These are phyloP conservation scores for Aaosphaeria pasadenensis DNA, from an alignment of 2,329 filamentous ascomycete species.

Conservation along the genomic window DNA sequence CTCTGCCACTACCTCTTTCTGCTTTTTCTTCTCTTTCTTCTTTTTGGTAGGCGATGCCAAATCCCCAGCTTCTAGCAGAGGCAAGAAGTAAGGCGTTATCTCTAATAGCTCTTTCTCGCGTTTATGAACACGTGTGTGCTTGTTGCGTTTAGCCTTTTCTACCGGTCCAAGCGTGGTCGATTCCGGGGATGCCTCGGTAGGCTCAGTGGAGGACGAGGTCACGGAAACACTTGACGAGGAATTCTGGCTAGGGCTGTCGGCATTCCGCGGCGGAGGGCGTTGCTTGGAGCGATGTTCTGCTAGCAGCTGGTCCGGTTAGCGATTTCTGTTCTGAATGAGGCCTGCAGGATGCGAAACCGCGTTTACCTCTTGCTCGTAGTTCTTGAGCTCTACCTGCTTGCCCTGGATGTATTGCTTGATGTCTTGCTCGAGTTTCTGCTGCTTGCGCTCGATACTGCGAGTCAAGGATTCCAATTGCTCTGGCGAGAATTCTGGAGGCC, in stretches of 20 bases:
- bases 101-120: slow-evolving; percentile 37
- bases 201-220: slow-evolving; percentile 1
- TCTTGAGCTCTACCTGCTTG: slow-evolving; percentile 32
- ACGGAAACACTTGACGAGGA: not conserved
- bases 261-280: slow-evolving; percentile 9
- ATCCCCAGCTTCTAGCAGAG: slow-evolving; percentile 32
- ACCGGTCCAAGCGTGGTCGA: slow-evolving; percentile 12
- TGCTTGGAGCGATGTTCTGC: slow-evolving; percentile 29
- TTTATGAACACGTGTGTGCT: slow-evolving; percentile 36
- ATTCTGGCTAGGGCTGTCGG: not conserved
- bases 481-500: slow-evolving; percentile 27
- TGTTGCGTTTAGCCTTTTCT: slow-evolving; percentile 29
- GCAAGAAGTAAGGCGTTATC: slow-evolving; percentile 35
- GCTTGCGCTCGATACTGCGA: slow-evolving; percentile 31
- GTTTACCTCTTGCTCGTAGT: slow-evolving; percentile 30
- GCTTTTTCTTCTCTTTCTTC: slow-evolving; percentile 18
- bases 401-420: slow-evolving; percentile 30
- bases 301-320: slow-evolving; percentile 33
- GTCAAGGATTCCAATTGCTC: slow-evolving; percentile 31
- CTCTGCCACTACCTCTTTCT: slow-evolving; percentile 11
- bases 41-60: slow-evolving; percentile 16
- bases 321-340: slow-evolving; percentile 7
- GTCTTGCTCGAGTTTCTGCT: slow-evolving; percentile 35
- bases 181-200: slow-evolving; percentile 7
- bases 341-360: slow-evolving; percentile 1